A percentile compares a stretch with the other conserved stretches of the same genome.
phyloP scores from a whole-genome alignment of 345 rosid genomes.

The Linum trigynum region DNA sequence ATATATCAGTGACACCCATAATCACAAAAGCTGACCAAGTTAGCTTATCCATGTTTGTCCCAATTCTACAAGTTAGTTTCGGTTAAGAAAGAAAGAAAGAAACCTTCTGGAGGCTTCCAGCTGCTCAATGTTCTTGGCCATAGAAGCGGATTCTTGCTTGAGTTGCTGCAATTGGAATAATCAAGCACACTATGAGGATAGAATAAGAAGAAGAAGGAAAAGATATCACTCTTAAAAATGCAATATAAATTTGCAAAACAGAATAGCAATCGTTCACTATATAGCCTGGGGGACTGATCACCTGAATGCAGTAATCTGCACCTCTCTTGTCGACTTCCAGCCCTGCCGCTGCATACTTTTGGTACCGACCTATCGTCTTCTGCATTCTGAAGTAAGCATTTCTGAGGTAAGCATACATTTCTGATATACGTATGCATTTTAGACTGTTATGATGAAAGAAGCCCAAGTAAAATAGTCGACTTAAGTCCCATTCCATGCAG shows the following conservation, averaged over 20 bases:
- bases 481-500: no score
- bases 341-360: constrained; percentile 11
- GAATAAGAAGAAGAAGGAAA: background rate
- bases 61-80: no score
- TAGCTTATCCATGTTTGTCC: no score
- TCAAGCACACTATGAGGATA: background rate
- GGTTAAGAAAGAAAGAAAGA: no score
- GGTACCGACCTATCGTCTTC: constrained; percentile 36
- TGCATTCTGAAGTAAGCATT: constrained; percentile 25
- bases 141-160: constrained; percentile 28
- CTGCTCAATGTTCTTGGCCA: constrained; percentile 42
- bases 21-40: no score
- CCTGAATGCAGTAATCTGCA: constrained; percentile 19
- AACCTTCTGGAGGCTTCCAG: constrained; percentile 47
- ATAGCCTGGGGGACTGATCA: background rate
- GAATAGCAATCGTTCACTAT: background rate
- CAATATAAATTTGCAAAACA: no score
- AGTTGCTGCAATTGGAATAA: constrained; percentile 29
- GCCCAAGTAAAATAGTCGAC: no score
- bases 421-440: background rate
- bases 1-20: background rate
- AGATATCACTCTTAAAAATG: no score
- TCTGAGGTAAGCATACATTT: background rate
- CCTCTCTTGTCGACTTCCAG: constrained; percentile 15
- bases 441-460: no score